Percentiles rank a stretch among this genome's conserved stretches.
phyloP scores from a whole-genome alignment of 169 alveolate species.

The Plasmodium coatneyi region DNA sequence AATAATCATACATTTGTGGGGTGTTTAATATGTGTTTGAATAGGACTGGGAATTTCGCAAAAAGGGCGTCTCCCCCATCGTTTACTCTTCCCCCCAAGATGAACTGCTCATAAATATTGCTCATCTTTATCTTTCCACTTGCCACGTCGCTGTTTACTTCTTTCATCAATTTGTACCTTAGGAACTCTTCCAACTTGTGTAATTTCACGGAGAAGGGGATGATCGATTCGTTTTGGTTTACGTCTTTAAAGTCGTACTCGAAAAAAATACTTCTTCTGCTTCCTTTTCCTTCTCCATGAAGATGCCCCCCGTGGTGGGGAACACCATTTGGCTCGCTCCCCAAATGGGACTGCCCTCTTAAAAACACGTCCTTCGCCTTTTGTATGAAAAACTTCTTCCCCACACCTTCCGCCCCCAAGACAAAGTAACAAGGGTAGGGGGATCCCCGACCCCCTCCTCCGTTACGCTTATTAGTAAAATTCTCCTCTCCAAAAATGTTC shows the following conservation, averaged over 20 bases:
- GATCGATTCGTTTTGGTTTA: background rate
- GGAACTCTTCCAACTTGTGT: conserved; percentile 4
- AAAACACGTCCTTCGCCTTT: conserved; percentile 25
- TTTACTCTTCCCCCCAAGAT: background rate
- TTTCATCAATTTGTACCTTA: conserved; percentile 17
- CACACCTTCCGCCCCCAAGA: conserved; percentile 51
- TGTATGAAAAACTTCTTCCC: conserved; percentile 52
- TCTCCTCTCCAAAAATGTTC: conserved; percentile 16
- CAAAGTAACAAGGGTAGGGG: conserved; percentile 16
- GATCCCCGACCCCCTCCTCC: background rate
- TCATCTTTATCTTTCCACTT: background rate
- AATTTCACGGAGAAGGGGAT: conserved; percentile 14
- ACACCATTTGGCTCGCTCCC: background rate
- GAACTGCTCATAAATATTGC: conserved; percentile 14
- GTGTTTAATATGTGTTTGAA: conserved; percentile 18
- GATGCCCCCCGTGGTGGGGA: background rate
- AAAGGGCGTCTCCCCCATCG: background rate
- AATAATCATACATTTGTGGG: conserved; percentile 39
- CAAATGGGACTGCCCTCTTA: background rate
- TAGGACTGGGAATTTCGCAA: background rate
- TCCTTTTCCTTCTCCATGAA: background rate
- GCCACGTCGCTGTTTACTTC: conserved; percentile 22
- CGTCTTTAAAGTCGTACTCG: conserved; percentile 27
- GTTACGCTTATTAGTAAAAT: background rate
- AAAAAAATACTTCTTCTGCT: conserved; percentile 6